These are phyloP conservation scores for Casaregolazyma lundiana DNA, from an alignment of 1,139 yeast species.

Conservation along the genomic window DNA sequence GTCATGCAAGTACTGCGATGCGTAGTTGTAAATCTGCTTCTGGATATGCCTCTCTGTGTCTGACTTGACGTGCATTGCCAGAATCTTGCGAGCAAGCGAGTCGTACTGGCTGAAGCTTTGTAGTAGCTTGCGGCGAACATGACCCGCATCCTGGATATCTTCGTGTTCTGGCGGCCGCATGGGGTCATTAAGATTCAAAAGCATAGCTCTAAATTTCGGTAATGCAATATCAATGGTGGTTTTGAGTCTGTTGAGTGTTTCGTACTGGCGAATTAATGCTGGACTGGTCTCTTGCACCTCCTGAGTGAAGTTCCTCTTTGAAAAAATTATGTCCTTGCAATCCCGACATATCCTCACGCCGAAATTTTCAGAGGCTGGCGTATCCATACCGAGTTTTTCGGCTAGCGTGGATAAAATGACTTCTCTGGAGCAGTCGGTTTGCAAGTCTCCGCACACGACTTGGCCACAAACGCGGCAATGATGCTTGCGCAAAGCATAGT, in stretches of 20 bases:
- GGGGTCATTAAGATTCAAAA: slow-evolving; percentile 34
- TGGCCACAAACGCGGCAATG: slow-evolving; percentile 85
- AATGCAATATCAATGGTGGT: slow-evolving; percentile 37
- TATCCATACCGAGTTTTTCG: slow-evolving; percentile 30
- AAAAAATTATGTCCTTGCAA: slow-evolving; percentile 62
- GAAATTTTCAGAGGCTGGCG: slow-evolving; percentile 26
- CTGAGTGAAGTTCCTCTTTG: slow-evolving; percentile 47
- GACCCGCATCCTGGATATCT: slow-evolving; percentile 35
- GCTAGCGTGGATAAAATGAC: slow-evolving; percentile 55
- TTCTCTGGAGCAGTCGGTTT: slow-evolving; percentile 63
- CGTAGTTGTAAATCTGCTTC: slow-evolving; percentile 42
- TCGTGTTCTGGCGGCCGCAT: slow-evolving; percentile 31
- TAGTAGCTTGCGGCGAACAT: slow-evolving; percentile 40
- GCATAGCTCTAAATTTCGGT: slow-evolving; percentile 40
- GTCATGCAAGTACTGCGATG: slow-evolving; percentile 48
- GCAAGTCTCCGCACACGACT: slow-evolving; percentile 69
- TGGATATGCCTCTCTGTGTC: slow-evolving; percentile 42
- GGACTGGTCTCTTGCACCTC: slow-evolving; percentile 33
- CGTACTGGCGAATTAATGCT: slow-evolving; percentile 30
- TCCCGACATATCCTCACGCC: slow-evolving; percentile 56
- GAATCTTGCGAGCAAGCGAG: slow-evolving; percentile 38
- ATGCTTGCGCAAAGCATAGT: slow-evolving; percentile 65
- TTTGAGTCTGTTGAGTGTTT: slow-evolving; percentile 35
- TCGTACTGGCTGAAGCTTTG: slow-evolving; percentile 46
- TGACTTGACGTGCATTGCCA: slow-evolving; percentile 30